Conservation (phyloP, 192 early-diverging fungal genomes). For the Backusella morwellensis region DNA sequence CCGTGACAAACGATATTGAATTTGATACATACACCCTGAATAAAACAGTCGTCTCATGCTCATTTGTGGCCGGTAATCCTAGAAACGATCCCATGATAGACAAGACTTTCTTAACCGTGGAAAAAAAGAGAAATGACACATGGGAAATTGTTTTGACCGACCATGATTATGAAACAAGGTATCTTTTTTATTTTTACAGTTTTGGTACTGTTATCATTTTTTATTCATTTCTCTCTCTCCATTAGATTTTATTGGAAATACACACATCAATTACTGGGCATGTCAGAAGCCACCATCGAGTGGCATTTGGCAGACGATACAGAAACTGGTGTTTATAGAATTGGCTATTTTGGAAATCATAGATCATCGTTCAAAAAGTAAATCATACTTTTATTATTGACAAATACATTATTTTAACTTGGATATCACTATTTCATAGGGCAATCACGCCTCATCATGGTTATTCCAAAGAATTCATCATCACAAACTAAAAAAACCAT, state of each 20-base stretch:
- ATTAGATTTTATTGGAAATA: slow-evolving; percentile 26
- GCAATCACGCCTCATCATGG: neutral
- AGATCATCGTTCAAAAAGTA: slow-evolving; percentile 14
- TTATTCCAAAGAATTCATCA: slow-evolving; percentile 18
- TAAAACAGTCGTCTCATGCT: neutral
- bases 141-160: slow-evolving; percentile 30
- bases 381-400: neutral
- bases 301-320: slow-evolving; percentile 13
- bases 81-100: slow-evolving; percentile 23
- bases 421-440: neutral
- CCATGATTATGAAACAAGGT: slow-evolving; percentile 32
- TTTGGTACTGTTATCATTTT: neutral
- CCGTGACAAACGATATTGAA: slow-evolving; percentile 17
- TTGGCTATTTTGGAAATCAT: slow-evolving; percentile 32
- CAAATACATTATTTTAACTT: neutral
- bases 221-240: neutral
- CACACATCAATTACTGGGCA: slow-evolving; percentile 10
- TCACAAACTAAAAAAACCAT: neutral
- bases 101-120: slow-evolving; percentile 29
- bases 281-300: slow-evolving; percentile 20
- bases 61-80: slow-evolving; percentile 36
- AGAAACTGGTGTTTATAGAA: slow-evolving; percentile 18
- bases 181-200: neutral
- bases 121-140: neutral
- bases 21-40: neutral